Base-by-base conservation (phyloP, 2,329 filamentous ascomycete species). In the Calycina marina region DNA sequence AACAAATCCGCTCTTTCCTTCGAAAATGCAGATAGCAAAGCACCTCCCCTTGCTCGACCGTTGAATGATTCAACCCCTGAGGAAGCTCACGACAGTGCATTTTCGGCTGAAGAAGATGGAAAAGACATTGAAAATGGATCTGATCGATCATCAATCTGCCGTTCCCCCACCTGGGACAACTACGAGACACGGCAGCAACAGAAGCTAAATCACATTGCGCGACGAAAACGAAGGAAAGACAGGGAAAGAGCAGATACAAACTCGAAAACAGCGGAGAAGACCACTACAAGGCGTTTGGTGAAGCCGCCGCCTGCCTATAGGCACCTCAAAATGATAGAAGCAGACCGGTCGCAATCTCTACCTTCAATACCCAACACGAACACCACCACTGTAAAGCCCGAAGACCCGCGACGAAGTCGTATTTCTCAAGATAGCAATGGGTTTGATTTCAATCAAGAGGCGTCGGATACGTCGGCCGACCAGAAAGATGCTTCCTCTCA, bases 131-230 rank as follows among this genome's bases (percentile, higher is more conserved):
- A 41, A 6, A 27, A 38, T 13, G 39, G 40, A 4, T 49, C 50
- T 11, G 48, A 47, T 22, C 33, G 32, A n/a, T 52, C 50, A 4
- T 52, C 49, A 0, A 68, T 73, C 33, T 76, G 71, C 39, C 67
- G 72, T 34, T 75, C 71, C 1, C 71, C 71, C 2, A 72, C 63
- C 34, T 75, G 71, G 71, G 69, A 72, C 40, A 62, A 66, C 14
- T 68, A 68, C 42, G 59, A 60, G 3, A 60, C 62, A 13, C 54
- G 50, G 35, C 62, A 56, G 32, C 61, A 55, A 40, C 61, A 62
- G 30, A 58, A 61, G 37, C 54, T 60, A 29, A 53, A 52, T 52
- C 27, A 55, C 51, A 40, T 57, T 57, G 35, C 53, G 46, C 36
- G 61, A 52, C 38, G 52, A 45, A 55, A 56, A 38, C 49, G 47